Conservation (phyloP, 2,329 filamentous ascomycete genomes). For the Fusarium sp. region DNA sequence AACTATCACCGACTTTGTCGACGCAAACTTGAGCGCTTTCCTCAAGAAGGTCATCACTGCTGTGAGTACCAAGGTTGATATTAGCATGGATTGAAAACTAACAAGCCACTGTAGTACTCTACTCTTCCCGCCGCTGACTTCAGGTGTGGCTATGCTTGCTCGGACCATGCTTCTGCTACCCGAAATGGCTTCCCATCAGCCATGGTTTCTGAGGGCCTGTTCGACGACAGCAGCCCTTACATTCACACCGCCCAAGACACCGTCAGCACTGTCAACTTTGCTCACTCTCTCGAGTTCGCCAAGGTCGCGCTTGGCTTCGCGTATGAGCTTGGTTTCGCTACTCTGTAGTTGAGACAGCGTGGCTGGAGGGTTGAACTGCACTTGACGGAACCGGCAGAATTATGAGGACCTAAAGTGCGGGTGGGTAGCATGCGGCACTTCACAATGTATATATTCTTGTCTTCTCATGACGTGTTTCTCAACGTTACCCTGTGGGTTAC, state of each 20-base stretch:
- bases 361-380: too few species aligned
- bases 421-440: too few species aligned
- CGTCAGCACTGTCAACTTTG: slow-evolving; percentile 74
- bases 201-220: slow-evolving; percentile 71
- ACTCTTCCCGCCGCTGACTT: slow-evolving; percentile 58
- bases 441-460: too few species aligned
- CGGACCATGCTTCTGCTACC: slow-evolving; percentile 71
- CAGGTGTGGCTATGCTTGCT: slow-evolving; percentile 68
- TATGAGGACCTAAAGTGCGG: too few species aligned
- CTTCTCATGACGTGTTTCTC: too few species aligned
- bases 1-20: slow-evolving; percentile 55
- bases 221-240: slow-evolving; percentile 71
- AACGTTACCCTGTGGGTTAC: too few species aligned
- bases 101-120: slow-evolving; percentile 43
- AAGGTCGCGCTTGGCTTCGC: slow-evolving; percentile 60
- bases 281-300: slow-evolving; percentile 74
- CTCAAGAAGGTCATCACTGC: slow-evolving; percentile 52
- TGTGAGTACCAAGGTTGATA: slow-evolving; percentile 18
- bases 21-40: slow-evolving; percentile 51
- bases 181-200: slow-evolving; percentile 73
- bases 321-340: slow-evolving; percentile 66
- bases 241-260: slow-evolving; percentile 80
- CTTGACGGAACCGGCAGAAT: too few species aligned
- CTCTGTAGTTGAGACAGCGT: slow-evolving; percentile 6
- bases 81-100: not conserved